Evolutionary conservation across 306 rosid genomes (phyloP).

Genomic region (Pterocarpus macrocarpus): DNA sequence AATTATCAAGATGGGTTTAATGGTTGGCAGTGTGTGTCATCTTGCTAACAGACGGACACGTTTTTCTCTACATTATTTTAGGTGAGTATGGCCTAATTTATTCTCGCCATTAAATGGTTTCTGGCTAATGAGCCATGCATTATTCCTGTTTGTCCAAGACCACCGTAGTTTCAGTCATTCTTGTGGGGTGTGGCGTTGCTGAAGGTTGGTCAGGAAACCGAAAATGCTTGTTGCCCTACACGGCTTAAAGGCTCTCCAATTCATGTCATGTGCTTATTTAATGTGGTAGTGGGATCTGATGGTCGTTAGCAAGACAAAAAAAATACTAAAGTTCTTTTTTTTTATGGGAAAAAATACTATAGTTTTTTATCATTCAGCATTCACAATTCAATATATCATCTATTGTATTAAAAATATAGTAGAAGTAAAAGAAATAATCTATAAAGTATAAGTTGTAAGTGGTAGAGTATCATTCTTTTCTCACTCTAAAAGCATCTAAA

Average conservation of each 20-base stretch:
- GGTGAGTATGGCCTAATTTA: conserved; percentile 35
- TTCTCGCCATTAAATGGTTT: conserved; percentile 35
- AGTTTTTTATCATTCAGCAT: neutral
- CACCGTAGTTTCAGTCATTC: conserved; percentile 7
- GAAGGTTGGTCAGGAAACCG: neutral
- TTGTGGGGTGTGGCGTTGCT: neutral
- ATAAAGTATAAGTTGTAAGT: no score
- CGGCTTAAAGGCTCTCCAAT: neutral
- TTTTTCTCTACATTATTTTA: neutral
- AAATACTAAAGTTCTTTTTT: no score
- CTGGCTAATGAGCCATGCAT: conserved; percentile 34
- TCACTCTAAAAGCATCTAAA: no score
- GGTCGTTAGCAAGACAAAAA: neutral
- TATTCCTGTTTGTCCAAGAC: conserved; percentile 8
- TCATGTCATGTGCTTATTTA: neutral
- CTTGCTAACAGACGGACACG: conserved; percentile 39
- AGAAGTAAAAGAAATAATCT: no score
- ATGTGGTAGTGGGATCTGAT: neutral
- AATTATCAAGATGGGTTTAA: conserved; percentile 51
- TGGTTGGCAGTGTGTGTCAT: conserved; percentile 39
- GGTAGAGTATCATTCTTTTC: no score
- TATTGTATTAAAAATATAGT: no score
- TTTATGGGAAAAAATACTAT: neutral
- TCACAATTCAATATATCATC: no score
- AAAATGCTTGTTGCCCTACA: neutral